These are phyloP conservation scores for Solanum bulbocastanum DNA, from an alignment of 257 asterid genomes.

Conservation along the genomic window DNA sequence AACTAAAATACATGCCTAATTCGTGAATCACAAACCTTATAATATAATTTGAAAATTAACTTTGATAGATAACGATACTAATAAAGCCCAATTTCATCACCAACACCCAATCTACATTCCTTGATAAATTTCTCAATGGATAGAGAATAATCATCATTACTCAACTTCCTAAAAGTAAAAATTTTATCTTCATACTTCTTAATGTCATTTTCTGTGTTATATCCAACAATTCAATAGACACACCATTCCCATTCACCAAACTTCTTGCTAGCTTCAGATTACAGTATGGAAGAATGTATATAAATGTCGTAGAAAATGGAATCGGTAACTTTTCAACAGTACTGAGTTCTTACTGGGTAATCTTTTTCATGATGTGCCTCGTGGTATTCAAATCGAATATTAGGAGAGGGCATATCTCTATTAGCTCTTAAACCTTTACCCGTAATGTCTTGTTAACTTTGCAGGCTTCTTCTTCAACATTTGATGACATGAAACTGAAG, in stretches of 20 bases:
- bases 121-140: slow-evolving; percentile 7
- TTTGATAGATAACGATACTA: slow-evolving; percentile 17
- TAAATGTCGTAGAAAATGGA: too few species aligned
- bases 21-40: too few species aligned
- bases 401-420: neutral
- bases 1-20: too few species aligned
- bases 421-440: neutral
- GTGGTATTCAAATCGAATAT: too few species aligned
- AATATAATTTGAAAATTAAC: too few species aligned
- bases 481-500: too few species aligned
- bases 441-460: too few species aligned
- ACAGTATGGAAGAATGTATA: slow-evolving; percentile 19
- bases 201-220: slow-evolving; percentile 15
- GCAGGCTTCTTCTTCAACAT: too few species aligned
- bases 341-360: too few species aligned
- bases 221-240: slow-evolving; percentile 29
- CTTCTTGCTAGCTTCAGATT: slow-evolving; percentile 20
- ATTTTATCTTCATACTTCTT: neutral
- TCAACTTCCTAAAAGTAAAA: too few species aligned
- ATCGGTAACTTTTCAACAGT: too few species aligned
- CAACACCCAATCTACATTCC: neutral
- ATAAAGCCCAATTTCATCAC: slow-evolving; percentile 20
- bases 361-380: neutral
- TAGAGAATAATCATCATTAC: slow-evolving; percentile 11
- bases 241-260: slow-evolving; percentile 13